phyloP scores from a whole-genome alignment of 176 grass and related monocot species.

The Oryza rufipogon region DNA sequence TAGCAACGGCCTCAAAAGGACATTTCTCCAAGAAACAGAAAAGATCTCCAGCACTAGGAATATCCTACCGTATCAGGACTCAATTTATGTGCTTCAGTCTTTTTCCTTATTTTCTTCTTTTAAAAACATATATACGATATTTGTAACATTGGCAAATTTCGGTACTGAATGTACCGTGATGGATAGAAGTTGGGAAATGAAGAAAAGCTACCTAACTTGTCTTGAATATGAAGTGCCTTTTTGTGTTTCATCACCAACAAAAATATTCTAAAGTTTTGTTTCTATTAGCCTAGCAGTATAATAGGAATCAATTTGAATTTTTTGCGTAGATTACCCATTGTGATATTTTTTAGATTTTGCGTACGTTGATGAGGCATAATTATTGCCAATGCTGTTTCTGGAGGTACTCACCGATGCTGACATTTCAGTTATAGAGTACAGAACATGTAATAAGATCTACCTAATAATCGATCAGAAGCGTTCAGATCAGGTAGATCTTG shows the following conservation, averaged over 20 bases:
- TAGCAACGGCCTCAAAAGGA: not conserved
- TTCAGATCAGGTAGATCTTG: constrained; percentile 4
- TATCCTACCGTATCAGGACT: not conserved
- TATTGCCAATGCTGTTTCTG: not conserved
- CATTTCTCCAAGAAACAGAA: not conserved
- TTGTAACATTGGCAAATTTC: not conserved
- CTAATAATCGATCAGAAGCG: not conserved
- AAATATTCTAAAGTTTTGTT: not conserved
- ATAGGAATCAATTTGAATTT: not conserved
- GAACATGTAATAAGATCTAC: not conserved
- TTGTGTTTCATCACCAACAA: not conserved
- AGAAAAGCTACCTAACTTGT: not conserved
- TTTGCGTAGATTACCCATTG: not conserved
- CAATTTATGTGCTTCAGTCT: not conserved
- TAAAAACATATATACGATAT: not conserved
- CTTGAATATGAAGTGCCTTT: not conserved
- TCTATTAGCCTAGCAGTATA: not conserved
- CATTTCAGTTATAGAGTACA: not conserved
- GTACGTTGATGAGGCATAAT: not conserved
- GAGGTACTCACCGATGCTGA: constrained; percentile 16
- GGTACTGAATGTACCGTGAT: not conserved
- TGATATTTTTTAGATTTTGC: not conserved
- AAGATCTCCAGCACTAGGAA: not conserved
- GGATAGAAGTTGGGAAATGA: not conserved
- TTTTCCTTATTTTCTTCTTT: not conserved